Conservation (phyloP, 2,329 filamentous ascomycete genomes). For the Penicillium freii region DNA sequence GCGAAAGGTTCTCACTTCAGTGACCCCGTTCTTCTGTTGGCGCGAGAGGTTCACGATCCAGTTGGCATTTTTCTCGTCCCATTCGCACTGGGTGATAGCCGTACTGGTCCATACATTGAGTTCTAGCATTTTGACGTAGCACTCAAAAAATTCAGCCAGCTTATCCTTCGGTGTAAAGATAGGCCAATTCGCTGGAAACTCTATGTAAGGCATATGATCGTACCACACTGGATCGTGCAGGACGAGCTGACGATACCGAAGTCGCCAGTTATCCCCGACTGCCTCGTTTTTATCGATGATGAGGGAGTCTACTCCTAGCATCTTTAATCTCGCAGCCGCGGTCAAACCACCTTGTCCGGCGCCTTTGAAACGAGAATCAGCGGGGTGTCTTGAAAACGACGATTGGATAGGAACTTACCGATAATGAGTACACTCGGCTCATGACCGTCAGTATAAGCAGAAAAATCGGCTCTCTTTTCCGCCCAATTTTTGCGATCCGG, state of each 20-base stretch:
- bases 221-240: constrained; percentile 9
- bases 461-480: background rate
- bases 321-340: constrained; percentile 37
- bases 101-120: background rate
- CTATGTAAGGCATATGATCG: constrained; percentile 59
- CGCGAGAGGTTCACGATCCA: background rate
- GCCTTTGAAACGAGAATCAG: background rate
- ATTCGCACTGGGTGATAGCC: background rate
- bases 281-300: constrained; percentile 59
- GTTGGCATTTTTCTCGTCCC: background rate
- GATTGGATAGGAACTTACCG: background rate
- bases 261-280: constrained; percentile 64
- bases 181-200: constrained; percentile 64
- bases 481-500: background rate
- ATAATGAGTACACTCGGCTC: background rate
- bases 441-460: background rate
- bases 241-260: constrained; percentile 42
- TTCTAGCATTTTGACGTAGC: constrained; percentile 54
- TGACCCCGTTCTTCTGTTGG: background rate
- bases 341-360: background rate
- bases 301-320: constrained; percentile 55
- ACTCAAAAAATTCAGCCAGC: constrained; percentile 65
- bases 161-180: constrained; percentile 73
- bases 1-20: background rate
- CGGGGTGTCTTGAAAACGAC: background rate